Percentiles rank a stretch among this genome's conserved stretches.
Conservation (phyloP, 805 yeast genomes). For the Schwanniomyces yamadae region DNA sequence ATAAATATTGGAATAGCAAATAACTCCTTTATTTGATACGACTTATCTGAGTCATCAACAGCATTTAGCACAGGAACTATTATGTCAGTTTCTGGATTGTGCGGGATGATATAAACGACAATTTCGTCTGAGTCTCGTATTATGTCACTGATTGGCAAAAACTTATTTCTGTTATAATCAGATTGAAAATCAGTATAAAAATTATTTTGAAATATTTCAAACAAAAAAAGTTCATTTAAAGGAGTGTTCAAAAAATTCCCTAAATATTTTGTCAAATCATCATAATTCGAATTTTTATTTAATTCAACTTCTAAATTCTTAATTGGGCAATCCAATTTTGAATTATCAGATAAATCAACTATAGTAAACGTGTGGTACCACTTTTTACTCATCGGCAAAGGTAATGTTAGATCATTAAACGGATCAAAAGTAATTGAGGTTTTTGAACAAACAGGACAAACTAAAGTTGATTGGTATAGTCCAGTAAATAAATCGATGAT, state of each 20-base stretch:
- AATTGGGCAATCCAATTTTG: conserved; percentile 13
- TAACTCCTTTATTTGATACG: conserved; percentile 40
- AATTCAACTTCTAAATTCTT: conserved; percentile 68
- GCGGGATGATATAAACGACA: conserved; percentile 57
- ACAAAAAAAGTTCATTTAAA: conserved; percentile 26
- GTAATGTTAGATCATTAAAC: conserved; percentile 83
- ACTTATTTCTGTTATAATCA: conserved; percentile 51
- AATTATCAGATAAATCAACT: conserved; percentile 46
- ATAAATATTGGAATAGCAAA: conserved; percentile 82
- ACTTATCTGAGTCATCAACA: conserved; percentile 35
- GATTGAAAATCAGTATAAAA: conserved; percentile 69
- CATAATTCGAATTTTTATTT: conserved; percentile 59
- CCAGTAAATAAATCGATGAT: conserved; percentile 88
- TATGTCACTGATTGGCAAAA: conserved; percentile 65
- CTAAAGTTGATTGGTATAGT: conserved; percentile 80
- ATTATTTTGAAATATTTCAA: conserved; percentile 57
- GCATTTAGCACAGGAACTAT: conserved; percentile 60
- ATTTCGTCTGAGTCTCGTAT: conserved; percentile 63
- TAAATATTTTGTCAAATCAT: conserved; percentile 61
- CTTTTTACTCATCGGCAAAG: conserved; percentile 71
- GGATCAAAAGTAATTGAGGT: conserved; percentile 92
- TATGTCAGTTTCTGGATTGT: conserved; percentile 39
- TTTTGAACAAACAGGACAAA: conserved; percentile 81
- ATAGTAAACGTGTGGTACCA: conserved; percentile 70
- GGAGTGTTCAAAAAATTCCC: conserved; percentile 43